A percentile compares a stretch with the other conserved stretches of the same genome.
Evolutionary conservation across 2,329 filamentous ascomycete genomes (phyloP).

Genomic region (Teratosphaeria epicoccoides): DNA sequence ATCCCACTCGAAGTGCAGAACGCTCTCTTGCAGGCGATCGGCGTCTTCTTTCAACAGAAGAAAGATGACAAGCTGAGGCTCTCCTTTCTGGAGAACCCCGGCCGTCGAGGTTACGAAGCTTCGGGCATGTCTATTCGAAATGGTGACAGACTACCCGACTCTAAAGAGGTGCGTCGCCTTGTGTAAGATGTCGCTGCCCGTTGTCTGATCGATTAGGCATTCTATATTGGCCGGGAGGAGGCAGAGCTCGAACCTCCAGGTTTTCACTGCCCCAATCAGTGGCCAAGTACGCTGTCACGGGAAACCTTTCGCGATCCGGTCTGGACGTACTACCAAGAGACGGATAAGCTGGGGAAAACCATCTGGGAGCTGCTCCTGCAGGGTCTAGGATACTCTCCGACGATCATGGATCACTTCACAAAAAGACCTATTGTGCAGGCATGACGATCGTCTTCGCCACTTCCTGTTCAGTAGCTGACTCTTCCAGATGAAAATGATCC

Average conservation of each 20-base stretch:
- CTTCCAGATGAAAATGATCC: slow-evolving; percentile 18
- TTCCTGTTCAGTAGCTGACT: no score
- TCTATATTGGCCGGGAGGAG: slow-evolving; percentile 22
- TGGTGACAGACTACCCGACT: slow-evolving; percentile 11
- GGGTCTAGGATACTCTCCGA: slow-evolving; percentile 12
- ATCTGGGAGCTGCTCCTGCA: slow-evolving; percentile 13
- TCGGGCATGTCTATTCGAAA: slow-evolving; percentile 43
- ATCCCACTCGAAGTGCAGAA: slow-evolving; percentile 22
- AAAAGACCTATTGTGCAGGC: slow-evolving; percentile 14
- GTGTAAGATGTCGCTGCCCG: no score
- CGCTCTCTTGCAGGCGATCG: slow-evolving; percentile 8
- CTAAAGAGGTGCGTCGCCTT: slow-evolving; percentile 16
- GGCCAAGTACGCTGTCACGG: slow-evolving; percentile 25
- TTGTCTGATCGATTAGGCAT: slow-evolving; percentile 13
- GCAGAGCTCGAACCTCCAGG: slow-evolving; percentile 18
- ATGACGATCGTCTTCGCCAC: no score
- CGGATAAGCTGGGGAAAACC: no score
- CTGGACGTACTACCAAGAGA: no score
- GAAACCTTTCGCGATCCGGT: no score
- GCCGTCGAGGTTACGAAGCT: slow-evolving; percentile 26
- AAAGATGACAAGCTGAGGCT: slow-evolving; percentile 11
- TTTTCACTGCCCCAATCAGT: slow-evolving; percentile 34
- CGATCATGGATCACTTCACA: slow-evolving; percentile 16
- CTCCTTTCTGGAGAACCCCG: slow-evolving; percentile 14
- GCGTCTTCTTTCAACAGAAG: slow-evolving; percentile 12